Evolutionary conservation across 768 basidiomycete species (phyloP).

Genomic region (Galerina sulciceps): DNA sequence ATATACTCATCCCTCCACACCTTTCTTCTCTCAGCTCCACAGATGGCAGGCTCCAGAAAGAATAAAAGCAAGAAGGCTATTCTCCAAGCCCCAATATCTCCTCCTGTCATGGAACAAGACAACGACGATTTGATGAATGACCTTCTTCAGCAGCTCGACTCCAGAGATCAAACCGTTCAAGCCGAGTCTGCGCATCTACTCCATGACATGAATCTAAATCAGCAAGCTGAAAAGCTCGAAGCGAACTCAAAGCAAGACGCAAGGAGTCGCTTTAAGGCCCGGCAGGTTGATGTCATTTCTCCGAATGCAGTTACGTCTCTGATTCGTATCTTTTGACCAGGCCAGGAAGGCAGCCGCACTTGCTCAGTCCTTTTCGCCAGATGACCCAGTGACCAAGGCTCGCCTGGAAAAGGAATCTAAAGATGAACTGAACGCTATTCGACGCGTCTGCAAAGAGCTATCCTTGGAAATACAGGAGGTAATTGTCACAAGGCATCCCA

Average conservation of each 20-base stretch:
- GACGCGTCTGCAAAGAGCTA: conserved; percentile 65
- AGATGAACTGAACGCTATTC: conserved; percentile 70
- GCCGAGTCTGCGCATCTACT: conserved; percentile 52
- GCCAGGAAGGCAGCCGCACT: conserved; percentile 73
- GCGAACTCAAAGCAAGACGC: conserved; percentile 53
- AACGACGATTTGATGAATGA: conserved; percentile 74
- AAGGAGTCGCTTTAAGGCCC: conserved; percentile 68
- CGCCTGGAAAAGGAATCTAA: conserved; percentile 65
- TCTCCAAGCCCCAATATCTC: conserved; percentile 31
- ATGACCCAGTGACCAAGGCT: conserved; percentile 63
- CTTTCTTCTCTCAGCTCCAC: conserved; percentile 1
- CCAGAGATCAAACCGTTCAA: conserved; percentile 54
- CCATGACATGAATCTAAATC: conserved; percentile 48
- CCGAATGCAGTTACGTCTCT: background rate
- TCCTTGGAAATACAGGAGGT: conserved; percentile 71
- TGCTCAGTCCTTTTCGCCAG: conserved; percentile 53
- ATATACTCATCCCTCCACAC: no score
- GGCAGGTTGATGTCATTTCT: conserved; percentile 54
- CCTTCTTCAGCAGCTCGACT: conserved; percentile 77
- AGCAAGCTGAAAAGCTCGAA: conserved; percentile 33
- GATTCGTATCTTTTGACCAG: conserved; percentile 37
- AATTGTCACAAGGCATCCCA: conserved; percentile 14
- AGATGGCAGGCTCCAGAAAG: conserved; percentile 60
- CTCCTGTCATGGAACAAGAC: conserved; percentile 34
- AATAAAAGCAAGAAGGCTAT: conserved; percentile 54